Evolutionary conservation across 768 basidiomycete species (phyloP), one percentile per base, ranked within the genome.

Genomic region (Boletus speciosus): DNA sequence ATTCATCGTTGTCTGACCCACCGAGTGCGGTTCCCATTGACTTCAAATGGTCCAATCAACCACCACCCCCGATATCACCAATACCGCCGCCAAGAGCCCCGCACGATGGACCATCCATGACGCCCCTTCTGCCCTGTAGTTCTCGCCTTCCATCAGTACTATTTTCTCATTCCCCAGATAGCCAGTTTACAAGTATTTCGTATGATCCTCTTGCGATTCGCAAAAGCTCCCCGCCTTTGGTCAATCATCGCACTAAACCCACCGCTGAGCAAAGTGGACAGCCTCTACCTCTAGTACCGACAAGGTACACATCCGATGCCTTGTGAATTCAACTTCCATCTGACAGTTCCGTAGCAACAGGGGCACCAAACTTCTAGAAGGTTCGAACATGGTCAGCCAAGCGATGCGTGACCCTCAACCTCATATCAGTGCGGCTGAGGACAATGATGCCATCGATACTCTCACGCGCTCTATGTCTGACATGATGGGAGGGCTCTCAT

Each of bases 391-490:
- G 32, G 10, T 21, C 21, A 40, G n/a, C 37, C 39, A 38, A 25
- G 47, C 19, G 19, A 42, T 27, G 14, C n/a, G 0, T 37, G 37
- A 48, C 29, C 38, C 45, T 41, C 50, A 23, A 38, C 27, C 51
- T 10, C 3, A 41, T 44, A 8, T 29, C 31, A 34, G 34, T 47
- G 42, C 36, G 45, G 14, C 41, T 21, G 46, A 23, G 36, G 38
- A 53, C 45, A 25, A 29, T 31, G 11, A 31, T 25, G n/a, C 12
- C 37, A 29, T 51, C n/a, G 50, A 55, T 35, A 6, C 40, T 40
- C 51, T 61, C 46, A 52, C 50, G 4, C 41, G 25, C 39, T 55
- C 56, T 4, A 53, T 59, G 53, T 55, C 56, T 49, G 44, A 55
- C 21, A 51, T 55, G 44, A 47, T 39, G 49, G 10, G 31, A 44